Percentiles rank a stretch among this genome's conserved stretches.
phyloP scores from a whole-genome alignment of 2,329 filamentous ascomycete genomes.

The Didymella arachidicola region DNA sequence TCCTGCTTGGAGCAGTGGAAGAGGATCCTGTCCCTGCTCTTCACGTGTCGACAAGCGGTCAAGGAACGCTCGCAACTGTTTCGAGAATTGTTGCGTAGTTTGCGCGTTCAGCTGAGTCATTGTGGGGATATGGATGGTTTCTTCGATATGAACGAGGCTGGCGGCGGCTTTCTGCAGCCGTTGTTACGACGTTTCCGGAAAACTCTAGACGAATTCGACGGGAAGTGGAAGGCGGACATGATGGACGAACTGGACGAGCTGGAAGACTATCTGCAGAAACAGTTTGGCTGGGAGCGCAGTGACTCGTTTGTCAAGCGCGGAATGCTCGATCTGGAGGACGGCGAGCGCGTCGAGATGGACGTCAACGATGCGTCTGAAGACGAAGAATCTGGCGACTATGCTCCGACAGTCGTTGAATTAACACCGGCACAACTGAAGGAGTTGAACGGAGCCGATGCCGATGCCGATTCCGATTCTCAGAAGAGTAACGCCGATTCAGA shows the following conservation, averaged over 20 bases:
- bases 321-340: slow-evolving; percentile 68
- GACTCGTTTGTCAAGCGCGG: slow-evolving; percentile 64
- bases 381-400: slow-evolving; percentile 71
- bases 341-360: slow-evolving; percentile 68
- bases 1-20: slow-evolving; percentile 73
- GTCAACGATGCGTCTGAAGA: slow-evolving; percentile 63
- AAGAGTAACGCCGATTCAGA: slow-evolving; percentile 38
- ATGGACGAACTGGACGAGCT: slow-evolving; percentile 63
- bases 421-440: slow-evolving; percentile 53
- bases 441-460: slow-evolving; percentile 42
- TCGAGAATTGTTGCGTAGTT: slow-evolving; percentile 57
- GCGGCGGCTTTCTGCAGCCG: slow-evolving; percentile 60
- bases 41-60: slow-evolving; percentile 65
- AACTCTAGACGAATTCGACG: slow-evolving; percentile 58
- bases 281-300: slow-evolving; percentile 67
- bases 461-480: slow-evolving; percentile 31
- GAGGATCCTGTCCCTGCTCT: slow-evolving; percentile 62
- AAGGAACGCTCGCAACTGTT: slow-evolving; percentile 60
- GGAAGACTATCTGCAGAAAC: slow-evolving; percentile 61
- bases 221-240: slow-evolving; percentile 54
- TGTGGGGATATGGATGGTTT: slow-evolving; percentile 67
- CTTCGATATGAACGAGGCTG: slow-evolving; percentile 65
- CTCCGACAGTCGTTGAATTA: slow-evolving; percentile 66
- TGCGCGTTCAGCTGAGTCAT: slow-evolving; percentile 63
- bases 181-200: slow-evolving; percentile 62